These are phyloP conservation scores for Hymenoscyphus salicellus DNA, from an alignment of 2,329 filamentous ascomycete species.

Conservation along the genomic window DNA sequence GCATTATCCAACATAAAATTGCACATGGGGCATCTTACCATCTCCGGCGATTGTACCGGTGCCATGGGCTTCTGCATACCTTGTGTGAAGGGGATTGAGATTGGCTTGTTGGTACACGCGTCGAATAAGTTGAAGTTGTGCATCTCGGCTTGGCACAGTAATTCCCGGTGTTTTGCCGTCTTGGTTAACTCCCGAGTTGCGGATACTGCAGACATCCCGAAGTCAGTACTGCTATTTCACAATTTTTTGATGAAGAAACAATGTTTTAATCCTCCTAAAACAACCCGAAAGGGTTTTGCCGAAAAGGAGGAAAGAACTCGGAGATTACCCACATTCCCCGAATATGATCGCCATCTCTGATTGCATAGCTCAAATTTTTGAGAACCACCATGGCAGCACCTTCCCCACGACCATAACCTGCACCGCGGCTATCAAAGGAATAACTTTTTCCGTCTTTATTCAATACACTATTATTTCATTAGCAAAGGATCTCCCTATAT, in stretches of 20 bases:
- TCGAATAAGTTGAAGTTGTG: slow-evolving; percentile 42
- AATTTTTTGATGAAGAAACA: too few relatives aligned
- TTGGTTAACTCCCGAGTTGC: slow-evolving; percentile 51
- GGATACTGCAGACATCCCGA: too few relatives aligned
- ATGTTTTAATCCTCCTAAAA: too few relatives aligned
- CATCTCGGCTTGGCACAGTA: slow-evolving; percentile 48
- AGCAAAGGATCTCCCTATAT: slow-evolving; percentile 26
- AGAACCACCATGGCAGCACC: slow-evolving; percentile 21
- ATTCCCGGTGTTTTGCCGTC: slow-evolving; percentile 55
- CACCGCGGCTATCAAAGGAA: slow-evolving; percentile 16
- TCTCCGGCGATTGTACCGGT: slow-evolving; percentile 32
- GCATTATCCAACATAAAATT: slow-evolving; percentile 16
- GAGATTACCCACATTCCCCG: too few relatives aligned
- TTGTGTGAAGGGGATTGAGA: slow-evolving; percentile 36
- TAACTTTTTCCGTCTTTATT: slow-evolving; percentile 7
- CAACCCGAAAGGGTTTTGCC: too few relatives aligned
- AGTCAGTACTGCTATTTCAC: too few relatives aligned
- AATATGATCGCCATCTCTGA: slow-evolving; percentile 56
- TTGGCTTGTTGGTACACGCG: slow-evolving; percentile 44
- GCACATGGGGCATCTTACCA: slow-evolving; percentile 7
- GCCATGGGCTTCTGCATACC: slow-evolving; percentile 26
- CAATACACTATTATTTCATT: not conserved
- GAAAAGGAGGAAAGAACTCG: too few relatives aligned
- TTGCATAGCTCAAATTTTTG: slow-evolving; percentile 47
- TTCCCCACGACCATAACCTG: slow-evolving; percentile 46